These are phyloP conservation scores for Pestalotiopsis sp. DNA, from an alignment of 2,329 filamentous ascomycete genomes.

Conservation along the genomic window DNA sequence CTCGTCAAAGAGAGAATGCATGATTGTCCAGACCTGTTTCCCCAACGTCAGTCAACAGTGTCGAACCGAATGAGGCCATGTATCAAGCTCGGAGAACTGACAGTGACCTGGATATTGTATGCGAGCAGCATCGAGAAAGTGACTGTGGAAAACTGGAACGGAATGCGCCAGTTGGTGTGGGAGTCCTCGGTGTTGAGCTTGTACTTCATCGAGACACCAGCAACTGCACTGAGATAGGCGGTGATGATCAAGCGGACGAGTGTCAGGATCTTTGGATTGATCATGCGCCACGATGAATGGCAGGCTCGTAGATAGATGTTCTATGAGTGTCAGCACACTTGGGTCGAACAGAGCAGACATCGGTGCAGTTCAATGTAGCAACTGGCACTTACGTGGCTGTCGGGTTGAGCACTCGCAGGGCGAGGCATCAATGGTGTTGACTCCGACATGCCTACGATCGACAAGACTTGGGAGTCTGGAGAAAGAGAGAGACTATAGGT, in stretches of 20 bases:
- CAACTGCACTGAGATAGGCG: conserved; percentile 44
- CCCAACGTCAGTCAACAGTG: not conserved
- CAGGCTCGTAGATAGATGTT: conserved; percentile 54
- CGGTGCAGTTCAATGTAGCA: not conserved
- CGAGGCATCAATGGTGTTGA: conserved; percentile 4
- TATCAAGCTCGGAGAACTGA: conserved; percentile 24
- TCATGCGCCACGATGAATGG: conserved; percentile 52
- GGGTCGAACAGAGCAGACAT: not conserved
- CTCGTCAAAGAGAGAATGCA: conserved; percentile 52
- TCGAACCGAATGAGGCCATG: not conserved
- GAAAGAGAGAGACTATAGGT: not conserved
- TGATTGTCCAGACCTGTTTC: conserved; percentile 53
- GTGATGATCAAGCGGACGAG: conserved; percentile 45
- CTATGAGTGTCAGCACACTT: conserved; percentile 28
- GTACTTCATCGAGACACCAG: conserved; percentile 46
- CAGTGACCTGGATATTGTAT: conserved; percentile 51
- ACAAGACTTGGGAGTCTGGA: not conserved
- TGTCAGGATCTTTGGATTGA: conserved; percentile 49
- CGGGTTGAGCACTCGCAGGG: conserved; percentile 19
- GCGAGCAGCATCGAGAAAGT: conserved; percentile 43
- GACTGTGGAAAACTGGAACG: conserved; percentile 54
- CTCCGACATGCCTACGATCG: not conserved
- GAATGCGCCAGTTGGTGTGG: conserved; percentile 41
- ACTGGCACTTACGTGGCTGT: conserved; percentile 33
- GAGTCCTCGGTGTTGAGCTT: conserved; percentile 45